A percentile compares a stretch with the other conserved stretches of the same genome.
Conservation (phyloP, 2,329 filamentous ascomycete species). For the Aspergillus sp. region DNA sequence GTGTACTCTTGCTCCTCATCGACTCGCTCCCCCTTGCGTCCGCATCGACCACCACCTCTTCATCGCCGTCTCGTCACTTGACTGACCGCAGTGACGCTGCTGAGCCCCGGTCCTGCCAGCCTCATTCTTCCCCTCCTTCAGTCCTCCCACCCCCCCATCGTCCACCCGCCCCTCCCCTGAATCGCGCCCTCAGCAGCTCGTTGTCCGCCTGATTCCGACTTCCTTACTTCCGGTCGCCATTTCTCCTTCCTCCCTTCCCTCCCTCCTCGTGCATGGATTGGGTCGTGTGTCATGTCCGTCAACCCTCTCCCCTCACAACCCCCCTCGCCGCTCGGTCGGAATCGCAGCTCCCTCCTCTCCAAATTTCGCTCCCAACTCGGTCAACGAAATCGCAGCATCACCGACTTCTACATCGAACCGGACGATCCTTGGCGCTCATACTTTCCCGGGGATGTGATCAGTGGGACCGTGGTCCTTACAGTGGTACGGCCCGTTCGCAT, state of each 20-base stretch:
- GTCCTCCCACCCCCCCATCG: constrained; percentile 2
- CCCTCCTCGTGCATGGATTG: constrained; percentile 36
- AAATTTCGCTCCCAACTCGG: constrained; percentile 59
- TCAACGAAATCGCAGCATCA: constrained; percentile 55
- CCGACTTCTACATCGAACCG: constrained; percentile 63
- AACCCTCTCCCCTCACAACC: constrained; percentile 35
- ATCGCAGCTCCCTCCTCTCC: constrained; percentile 50
- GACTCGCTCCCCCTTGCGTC: constrained; percentile 17
- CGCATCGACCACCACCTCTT: background rate
- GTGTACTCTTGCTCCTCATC: constrained; percentile 4
- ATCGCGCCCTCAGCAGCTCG: too few relatives aligned
- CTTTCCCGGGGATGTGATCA: constrained; percentile 62
- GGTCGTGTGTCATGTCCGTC: constrained; percentile 45
- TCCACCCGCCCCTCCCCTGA: background rate
- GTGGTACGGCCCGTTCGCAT: constrained; percentile 62
- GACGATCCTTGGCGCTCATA: constrained; percentile 66
- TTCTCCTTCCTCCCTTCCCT: constrained; percentile 13
- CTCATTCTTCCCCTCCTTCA: constrained; percentile 7
- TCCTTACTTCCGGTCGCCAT: background rate
- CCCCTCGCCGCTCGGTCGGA: constrained; percentile 41
- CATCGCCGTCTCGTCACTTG: constrained; percentile 9
- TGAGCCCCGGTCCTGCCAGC: constrained; percentile 1
- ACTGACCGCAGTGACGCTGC: background rate
- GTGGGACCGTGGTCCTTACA: constrained; percentile 61
- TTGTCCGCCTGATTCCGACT: too few relatives aligned